A percentile compares a stretch with the other conserved stretches of the same genome.
Conservation (phyloP, 768 basidiomycete genomes). For the Atractiella rhizophila region DNA sequence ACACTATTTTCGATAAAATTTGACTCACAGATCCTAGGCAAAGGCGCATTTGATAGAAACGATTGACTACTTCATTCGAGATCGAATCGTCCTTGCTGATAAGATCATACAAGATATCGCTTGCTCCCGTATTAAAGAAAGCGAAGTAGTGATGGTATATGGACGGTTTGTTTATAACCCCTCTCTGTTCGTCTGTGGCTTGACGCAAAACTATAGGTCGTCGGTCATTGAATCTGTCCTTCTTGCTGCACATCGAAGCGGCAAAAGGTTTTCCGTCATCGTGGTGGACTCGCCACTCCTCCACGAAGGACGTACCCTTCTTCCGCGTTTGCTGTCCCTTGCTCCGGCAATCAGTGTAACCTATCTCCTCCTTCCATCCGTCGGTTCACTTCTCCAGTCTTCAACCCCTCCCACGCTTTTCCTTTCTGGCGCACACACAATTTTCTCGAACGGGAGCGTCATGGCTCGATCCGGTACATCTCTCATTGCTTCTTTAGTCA, state of each 20-base stretch:
- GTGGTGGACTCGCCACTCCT: conserved; percentile 87
- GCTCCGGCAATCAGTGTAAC: conserved; percentile 30
- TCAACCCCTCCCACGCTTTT: conserved; percentile 58
- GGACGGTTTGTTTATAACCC: conserved; percentile 36
- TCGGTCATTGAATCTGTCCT: conserved; percentile 81
- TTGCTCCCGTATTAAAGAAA: conserved; percentile 76
- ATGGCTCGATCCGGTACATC: conserved; percentile 87
- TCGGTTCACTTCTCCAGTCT: conserved; percentile 31
- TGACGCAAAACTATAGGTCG: conserved; percentile 32
- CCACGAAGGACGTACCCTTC: too few relatives aligned
- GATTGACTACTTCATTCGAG: conserved; percentile 80
- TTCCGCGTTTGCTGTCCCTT: conserved; percentile 14
- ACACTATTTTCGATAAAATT: background rate
- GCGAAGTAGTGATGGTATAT: conserved; percentile 76
- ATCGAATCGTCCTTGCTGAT: conserved; percentile 76
- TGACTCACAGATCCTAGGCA: conserved; percentile 30
- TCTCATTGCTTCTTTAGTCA: conserved; percentile 88
- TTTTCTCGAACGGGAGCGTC: conserved; percentile 82
- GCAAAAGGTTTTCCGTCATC: conserved; percentile 63
- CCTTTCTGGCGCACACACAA: conserved; percentile 73
- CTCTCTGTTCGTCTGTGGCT: background rate
- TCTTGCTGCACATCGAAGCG: conserved; percentile 43
- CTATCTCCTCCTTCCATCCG: conserved; percentile 66
- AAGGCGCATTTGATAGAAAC: conserved; percentile 56
- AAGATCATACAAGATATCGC: conserved; percentile 76